Conservation (phyloP, 768 basidiomycete genomes). For the Russula dissimulans region DNA sequence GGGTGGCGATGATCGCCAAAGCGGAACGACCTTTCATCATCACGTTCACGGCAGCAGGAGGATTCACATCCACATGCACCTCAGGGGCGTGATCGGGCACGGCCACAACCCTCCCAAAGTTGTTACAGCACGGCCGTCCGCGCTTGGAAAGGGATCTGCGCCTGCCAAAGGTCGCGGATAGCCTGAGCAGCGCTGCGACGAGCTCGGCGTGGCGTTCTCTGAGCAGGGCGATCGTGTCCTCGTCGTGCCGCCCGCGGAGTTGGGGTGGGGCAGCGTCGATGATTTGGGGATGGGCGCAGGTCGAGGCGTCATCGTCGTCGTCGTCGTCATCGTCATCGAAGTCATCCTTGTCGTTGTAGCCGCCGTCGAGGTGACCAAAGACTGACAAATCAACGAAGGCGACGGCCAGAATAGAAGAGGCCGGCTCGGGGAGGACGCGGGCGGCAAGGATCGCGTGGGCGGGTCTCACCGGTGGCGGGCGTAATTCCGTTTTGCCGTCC, state of each 20-base stretch:
- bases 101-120: conserved; percentile 1
- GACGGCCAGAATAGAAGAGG: conserved; percentile 4
- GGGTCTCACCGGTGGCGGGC: neutral
- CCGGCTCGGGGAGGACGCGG: conserved; percentile 8
- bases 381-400: conserved; percentile 13
- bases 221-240: neutral
- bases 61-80: neutral
- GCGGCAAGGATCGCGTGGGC: conserved; percentile 4
- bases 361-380: neutral
- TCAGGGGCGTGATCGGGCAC: neutral
- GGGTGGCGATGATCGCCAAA: conserved; percentile 11
- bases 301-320: neutral
- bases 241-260: neutral
- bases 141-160: conserved; percentile 6
- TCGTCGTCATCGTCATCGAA: too few species aligned
- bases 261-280: neutral
- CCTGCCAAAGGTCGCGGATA: conserved; percentile 3
- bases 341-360: too few species aligned
- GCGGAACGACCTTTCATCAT: conserved; percentile 1
- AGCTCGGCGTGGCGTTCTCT: conserved; percentile 6
- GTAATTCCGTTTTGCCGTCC: neutral
- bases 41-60: neutral
- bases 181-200: neutral
- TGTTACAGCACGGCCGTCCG: conserved; percentile 13
- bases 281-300: neutral